phyloP scores from a whole-genome alignment of 148 eudicot species.

The Spergularia bocconei region DNA sequence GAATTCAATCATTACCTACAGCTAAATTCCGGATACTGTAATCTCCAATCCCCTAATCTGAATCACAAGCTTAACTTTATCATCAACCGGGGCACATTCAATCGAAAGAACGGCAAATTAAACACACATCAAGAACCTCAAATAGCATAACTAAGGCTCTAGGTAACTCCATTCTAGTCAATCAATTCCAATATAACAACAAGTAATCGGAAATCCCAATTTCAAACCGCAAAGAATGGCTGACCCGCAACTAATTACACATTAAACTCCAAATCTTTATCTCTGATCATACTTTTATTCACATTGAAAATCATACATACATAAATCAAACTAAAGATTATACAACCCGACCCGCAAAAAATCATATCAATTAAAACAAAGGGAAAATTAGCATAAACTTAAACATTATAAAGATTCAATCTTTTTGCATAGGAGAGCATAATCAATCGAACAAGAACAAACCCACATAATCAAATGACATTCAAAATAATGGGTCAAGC shows the following conservation, averaged over 20 bases:
- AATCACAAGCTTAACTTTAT: not conserved
- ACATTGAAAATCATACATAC: not conserved
- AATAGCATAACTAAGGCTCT: not conserved
- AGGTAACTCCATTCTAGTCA: not conserved
- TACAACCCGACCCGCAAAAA: too few species aligned
- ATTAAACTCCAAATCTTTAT: not conserved
- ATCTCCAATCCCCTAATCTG: not conserved
- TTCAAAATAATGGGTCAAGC: not conserved
- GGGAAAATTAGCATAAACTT: not conserved
- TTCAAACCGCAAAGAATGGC: not conserved
- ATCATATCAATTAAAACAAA: not conserved
- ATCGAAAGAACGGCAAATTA: not conserved
- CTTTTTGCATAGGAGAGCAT: too few species aligned
- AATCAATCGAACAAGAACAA: not conserved
- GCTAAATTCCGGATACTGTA: not conserved
- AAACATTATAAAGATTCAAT: not conserved
- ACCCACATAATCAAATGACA: slow-evolving; percentile 1
- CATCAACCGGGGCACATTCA: not conserved
- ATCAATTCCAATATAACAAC: not conserved
- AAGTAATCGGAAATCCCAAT: not conserved
- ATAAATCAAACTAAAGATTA: not conserved
- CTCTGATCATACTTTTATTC: not conserved
- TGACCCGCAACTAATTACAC: not conserved
- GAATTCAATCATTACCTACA: not conserved
- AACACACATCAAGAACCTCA: not conserved